These are phyloP conservation scores for Cryptomeria japonica DNA, from an alignment of 75 land plant species.

Conservation along the genomic window DNA sequence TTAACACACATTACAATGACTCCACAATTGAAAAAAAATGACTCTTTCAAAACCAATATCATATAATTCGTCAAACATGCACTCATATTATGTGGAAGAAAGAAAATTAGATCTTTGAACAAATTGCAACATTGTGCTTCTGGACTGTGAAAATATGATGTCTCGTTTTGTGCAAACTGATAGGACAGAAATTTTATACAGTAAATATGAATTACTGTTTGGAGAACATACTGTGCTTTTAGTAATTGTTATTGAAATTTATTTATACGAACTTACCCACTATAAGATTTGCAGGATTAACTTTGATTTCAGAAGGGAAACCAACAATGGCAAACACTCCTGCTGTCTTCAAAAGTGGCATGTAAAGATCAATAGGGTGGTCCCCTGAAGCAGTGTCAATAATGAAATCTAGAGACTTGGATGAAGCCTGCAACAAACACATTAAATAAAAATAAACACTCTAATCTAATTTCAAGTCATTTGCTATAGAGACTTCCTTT, in stretches of 20 bases:
- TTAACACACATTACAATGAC: background rate
- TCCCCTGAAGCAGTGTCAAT: constrained; percentile 80
- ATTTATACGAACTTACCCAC: constrained; percentile 34
- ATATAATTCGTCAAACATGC: background rate
- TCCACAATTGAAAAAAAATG: background rate
- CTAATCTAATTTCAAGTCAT: background rate
- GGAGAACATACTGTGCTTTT: background rate
- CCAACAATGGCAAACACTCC: constrained; percentile 74
- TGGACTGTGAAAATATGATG: no score
- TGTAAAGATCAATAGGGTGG: constrained; percentile 73
- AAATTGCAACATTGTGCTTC: background rate
- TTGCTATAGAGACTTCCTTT: background rate
- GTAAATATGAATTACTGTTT: background rate
- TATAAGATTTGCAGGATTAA: constrained; percentile 41
- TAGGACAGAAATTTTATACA: no score
- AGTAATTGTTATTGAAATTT: background rate
- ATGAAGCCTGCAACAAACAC: background rate
- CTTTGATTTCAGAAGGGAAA: constrained; percentile 58
- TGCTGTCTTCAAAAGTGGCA: constrained; percentile 60
- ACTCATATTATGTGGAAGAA: background rate
- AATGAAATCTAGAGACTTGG: constrained; percentile 69
- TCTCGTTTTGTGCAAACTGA: background rate
- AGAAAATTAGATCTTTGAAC: background rate
- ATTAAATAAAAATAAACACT: background rate
- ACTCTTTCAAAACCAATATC: background rate